Percentiles rank a stretch among this genome's conserved stretches.
Evolutionary conservation across 345 rosid genomes (phyloP).

Genomic region (sweet orange (Citrus sinensis)): DVS_A1.0 CM039163.1:46959001-46959500

Average conservation of each 20-base stretch:
- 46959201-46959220: conserved; percentile 38
- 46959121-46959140: neutral
- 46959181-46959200: conserved; percentile 26
- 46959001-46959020: conserved; percentile 32
- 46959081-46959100: conserved; percentile 42
- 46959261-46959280: conserved; percentile 56
- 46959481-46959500: neutral
- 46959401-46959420: conserved; percentile 56
- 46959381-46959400: conserved; percentile 68
- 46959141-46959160: neutral
- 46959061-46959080: conserved; percentile 59
- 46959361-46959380: conserved; percentile 58
- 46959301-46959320: neutral
- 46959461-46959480: neutral
- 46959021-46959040: conserved; percentile 40
- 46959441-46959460: neutral
- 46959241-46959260: conserved; percentile 47
- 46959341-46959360: conserved; percentile 3
- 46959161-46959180: conserved; percentile 30
- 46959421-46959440: conserved; percentile 42
- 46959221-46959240: conserved; percentile 35
- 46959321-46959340: neutral
- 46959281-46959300: neutral
- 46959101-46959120: conserved; percentile 1
- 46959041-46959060: conserved; percentile 43